These are phyloP conservation scores for Colletotrichum camelliae DNA, from an alignment of 2,329 filamentous ascomycete genomes.

Conservation along the genomic window DNA sequence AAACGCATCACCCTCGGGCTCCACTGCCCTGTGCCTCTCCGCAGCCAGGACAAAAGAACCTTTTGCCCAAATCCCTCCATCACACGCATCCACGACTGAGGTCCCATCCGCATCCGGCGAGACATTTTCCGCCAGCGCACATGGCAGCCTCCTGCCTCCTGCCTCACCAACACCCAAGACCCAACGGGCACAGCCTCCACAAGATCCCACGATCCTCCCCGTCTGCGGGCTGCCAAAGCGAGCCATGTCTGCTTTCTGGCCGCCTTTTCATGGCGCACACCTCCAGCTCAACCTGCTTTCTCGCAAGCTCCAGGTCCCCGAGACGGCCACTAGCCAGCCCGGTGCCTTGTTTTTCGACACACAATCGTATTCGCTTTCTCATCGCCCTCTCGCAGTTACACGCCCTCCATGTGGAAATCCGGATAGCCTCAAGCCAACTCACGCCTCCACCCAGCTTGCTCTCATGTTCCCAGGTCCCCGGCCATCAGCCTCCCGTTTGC, in stretches of 20 bases:
- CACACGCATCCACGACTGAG: neutral
- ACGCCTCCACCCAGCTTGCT: neutral
- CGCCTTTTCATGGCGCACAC: neutral
- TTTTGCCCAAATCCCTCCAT: neutral
- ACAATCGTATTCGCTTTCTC: neutral
- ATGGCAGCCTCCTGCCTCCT: conserved; percentile 17
- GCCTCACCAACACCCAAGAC: neutral
- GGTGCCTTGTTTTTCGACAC: neutral
- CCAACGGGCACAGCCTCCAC: conserved; percentile 21
- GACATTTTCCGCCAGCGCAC: conserved; percentile 8
- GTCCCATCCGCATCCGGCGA: conserved; percentile 12
- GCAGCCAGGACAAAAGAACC: neutral
- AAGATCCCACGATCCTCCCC: conserved; percentile 3
- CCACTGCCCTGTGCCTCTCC: neutral
- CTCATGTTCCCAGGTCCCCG: neutral
- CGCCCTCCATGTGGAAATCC: conserved; percentile 14
- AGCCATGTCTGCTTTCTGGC: neutral
- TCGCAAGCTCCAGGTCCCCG: conserved; percentile 12
- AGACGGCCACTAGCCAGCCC: neutral
- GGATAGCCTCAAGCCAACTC: neutral
- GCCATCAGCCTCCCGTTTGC: conserved; percentile 16
- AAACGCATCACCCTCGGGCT: neutral
- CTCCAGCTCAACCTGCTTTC: neutral
- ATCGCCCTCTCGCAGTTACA: neutral
- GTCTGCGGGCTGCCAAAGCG: neutral